These are phyloP conservation scores for sorghum (Sorghum bicolor) DNA, from an alignment of 176 grass and related monocot genomes.

Conservation along the genomic window DNA sequence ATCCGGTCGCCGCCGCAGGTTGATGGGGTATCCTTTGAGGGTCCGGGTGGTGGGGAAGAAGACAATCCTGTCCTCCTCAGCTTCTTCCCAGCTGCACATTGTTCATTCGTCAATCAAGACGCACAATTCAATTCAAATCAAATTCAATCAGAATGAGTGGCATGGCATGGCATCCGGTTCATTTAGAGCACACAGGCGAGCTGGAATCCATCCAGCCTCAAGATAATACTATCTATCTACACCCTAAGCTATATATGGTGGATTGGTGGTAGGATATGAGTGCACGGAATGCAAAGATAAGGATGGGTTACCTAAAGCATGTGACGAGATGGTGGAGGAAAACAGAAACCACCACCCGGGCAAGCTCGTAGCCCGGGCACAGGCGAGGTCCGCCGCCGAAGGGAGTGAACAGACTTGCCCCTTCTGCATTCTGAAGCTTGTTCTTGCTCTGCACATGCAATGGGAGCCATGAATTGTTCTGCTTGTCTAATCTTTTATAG, in stretches of 20 bases:
- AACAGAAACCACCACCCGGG: slow-evolving; percentile 76
- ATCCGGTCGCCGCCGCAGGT: slow-evolving; percentile 34
- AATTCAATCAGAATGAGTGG: not conserved
- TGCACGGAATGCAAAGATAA: not conserved
- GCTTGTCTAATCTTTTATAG: not conserved
- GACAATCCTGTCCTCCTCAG: slow-evolving; percentile 75
- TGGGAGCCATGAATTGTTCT: not conserved
- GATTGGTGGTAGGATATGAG: not conserved
- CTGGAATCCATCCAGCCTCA: not conserved
- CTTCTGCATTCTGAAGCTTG: slow-evolving; percentile 48
- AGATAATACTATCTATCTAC: not conserved
- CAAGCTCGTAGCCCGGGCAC: slow-evolving; percentile 87
- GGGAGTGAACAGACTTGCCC: slow-evolving; percentile 50
- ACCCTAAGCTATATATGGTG: not conserved
- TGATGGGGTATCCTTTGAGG: slow-evolving; percentile 85
- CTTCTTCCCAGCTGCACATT: slow-evolving; percentile 78
- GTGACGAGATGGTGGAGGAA: slow-evolving; percentile 89
- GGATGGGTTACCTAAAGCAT: slow-evolving; percentile 54
- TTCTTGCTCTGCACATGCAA: slow-evolving; percentile 47
- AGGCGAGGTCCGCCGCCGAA: slow-evolving; percentile 83
- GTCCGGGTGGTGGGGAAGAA: slow-evolving; percentile 94
- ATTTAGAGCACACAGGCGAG: not conserved
- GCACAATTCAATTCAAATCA: not conserved
- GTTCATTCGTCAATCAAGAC: slow-evolving; percentile 8
- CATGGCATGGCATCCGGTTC: not conserved